A percentile compares a stretch with the other conserved stretches of the same genome.
Evolutionary conservation across 1,284 basidiomycete species (phyloP).

Genomic region (Cryptococcus sp.): DNA sequence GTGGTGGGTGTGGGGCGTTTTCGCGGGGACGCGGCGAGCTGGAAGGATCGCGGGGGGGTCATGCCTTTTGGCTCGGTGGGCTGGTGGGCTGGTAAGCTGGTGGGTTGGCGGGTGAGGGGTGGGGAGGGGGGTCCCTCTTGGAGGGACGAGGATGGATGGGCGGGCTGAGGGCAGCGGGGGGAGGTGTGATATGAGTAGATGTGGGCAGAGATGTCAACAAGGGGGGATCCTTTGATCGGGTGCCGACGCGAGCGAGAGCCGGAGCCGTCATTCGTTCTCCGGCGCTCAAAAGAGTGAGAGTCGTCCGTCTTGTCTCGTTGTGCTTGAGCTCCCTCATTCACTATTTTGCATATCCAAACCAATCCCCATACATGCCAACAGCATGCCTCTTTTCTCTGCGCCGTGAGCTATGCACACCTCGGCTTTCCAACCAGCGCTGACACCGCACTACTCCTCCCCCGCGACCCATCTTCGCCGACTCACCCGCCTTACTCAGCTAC

Average conservation of each 20-base stretch:
- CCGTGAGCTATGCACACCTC: conserved; percentile 11
- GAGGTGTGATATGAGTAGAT: no score
- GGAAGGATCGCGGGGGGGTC: no score
- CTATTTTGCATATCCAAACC: not conserved
- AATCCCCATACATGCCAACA: not conserved
- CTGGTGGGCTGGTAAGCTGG: not conserved
- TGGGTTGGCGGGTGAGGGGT: not conserved
- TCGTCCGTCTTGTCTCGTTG: no score
- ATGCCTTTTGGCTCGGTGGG: not conserved
- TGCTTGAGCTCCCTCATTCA: not conserved
- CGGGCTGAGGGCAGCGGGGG: no score
- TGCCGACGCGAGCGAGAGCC: no score
- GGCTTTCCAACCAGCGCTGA: not conserved
- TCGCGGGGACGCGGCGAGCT: not conserved
- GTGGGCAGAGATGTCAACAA: no score
- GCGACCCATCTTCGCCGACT: not conserved
- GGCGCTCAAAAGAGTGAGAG: no score
- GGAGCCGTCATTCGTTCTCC: no score
- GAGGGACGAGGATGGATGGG: no score
- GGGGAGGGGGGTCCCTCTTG: not conserved
- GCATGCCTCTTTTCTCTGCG: conserved; percentile 18
- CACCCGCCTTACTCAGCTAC: conserved; percentile 19
- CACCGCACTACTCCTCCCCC: not conserved
- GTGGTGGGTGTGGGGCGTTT: not conserved
- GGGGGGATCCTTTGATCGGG: no score